Conservation (phyloP, 805 yeast species). For the Candida loeiensis region DNA sequence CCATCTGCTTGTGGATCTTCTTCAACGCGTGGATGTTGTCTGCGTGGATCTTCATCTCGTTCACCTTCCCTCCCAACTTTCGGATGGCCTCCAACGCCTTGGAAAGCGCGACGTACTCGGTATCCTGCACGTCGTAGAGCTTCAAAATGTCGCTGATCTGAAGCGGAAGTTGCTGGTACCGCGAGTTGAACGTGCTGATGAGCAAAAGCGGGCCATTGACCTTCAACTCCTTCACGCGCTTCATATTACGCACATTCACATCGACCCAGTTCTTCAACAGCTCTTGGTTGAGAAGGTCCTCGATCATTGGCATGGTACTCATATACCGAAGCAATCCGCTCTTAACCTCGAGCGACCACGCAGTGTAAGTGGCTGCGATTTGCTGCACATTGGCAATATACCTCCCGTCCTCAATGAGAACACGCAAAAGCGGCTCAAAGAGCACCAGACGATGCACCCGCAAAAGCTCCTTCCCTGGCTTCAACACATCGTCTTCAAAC, state of each 20-base stretch:
- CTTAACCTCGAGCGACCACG: constrained; percentile 61
- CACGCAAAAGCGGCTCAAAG: constrained; percentile 54
- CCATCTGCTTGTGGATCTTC: constrained; percentile 49
- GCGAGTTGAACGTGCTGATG: constrained; percentile 41
- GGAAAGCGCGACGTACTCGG: constrained; percentile 50
- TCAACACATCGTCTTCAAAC: constrained; percentile 58
- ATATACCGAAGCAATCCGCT: constrained; percentile 58
- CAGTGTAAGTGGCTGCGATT: constrained; percentile 57
- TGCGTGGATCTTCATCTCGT: constrained; percentile 58
- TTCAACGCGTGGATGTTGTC: constrained; percentile 55
- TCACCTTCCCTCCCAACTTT: constrained; percentile 54
- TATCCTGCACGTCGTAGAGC: constrained; percentile 36
- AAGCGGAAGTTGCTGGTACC: constrained; percentile 53
- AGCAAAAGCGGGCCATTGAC: constrained; percentile 40
- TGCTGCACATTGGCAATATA: constrained; percentile 48
- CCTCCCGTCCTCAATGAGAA: constrained; percentile 61
- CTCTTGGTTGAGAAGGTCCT: constrained; percentile 50
- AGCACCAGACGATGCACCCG: constrained; percentile 51
- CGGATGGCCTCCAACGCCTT: constrained; percentile 55
- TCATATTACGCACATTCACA: constrained; percentile 47
- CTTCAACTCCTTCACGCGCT: constrained; percentile 44
- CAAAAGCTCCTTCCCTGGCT: constrained; percentile 53
- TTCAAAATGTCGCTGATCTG: constrained; percentile 59
- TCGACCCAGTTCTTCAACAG: constrained; percentile 57
- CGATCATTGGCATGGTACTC: constrained; percentile 55